Base-by-base conservation (phyloP, 352 stramenopile species). In the Albugo laibachii region DNA sequence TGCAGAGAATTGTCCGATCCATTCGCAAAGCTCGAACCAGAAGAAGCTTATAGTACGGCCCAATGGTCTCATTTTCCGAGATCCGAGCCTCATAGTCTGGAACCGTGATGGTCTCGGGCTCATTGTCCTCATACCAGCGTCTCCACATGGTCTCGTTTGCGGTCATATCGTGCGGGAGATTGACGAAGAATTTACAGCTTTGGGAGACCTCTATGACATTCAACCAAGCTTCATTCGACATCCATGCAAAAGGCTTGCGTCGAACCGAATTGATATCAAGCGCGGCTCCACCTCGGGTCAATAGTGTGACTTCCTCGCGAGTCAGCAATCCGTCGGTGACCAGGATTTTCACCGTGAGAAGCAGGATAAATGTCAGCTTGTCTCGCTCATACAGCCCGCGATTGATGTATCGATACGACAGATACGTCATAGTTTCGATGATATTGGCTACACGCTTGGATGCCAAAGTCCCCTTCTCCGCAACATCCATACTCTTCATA, bases 401-500 rank as follows among this genome's bases (percentile, higher is more conserved):
- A 54, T 99, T 98, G 56, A 98, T 94, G 69, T 99, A 98, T 15
- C 94, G 88, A 63, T 98, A 98, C 48, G 89, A 94, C 59, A 97
- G 91, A 63, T 98, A 98, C 20, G 95, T 99, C 93, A 98, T 97
- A 19, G 86, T 96, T 45, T 98, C 92, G 59, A 98, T 98, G 56
- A 99, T 99, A 57, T 98, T 98, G 19, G 85, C 75, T 15, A 99
- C 94, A 20, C 94, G 78, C 61, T 98, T 98, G 37, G 86, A 96
- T 20, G 93, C 93, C n/a, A 98, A 54, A n/a, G 85, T 79, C 5
- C 92, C 94, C 58, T 97, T 97, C 57, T 98, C 89, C 2, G 93
- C 88, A 31, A 96, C 72, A 44, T 98, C 92, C 91, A 98, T 98
- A 0, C 85, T 96, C 41, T 92, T 86, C 81, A 97, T 97, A 56